Percentiles rank a stretch among this genome's conserved stretches.
phyloP scores from a whole-genome alignment of 495 filamentous ascomycete genomes.

The Penicillium herquei region DNA sequence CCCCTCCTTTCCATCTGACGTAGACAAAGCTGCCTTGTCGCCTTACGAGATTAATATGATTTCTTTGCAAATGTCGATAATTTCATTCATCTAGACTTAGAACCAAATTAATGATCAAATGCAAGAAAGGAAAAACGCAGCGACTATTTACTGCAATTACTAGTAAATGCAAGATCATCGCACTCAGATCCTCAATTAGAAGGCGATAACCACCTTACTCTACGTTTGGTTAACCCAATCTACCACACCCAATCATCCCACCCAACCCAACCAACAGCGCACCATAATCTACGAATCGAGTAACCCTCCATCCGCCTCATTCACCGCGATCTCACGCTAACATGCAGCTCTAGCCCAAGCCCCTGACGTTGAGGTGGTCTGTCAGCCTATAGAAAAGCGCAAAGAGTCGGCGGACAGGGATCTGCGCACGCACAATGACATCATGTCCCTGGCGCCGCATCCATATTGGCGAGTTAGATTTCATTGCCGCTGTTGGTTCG shows the following conservation, averaged over 20 bases:
- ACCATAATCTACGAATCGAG: neutral
- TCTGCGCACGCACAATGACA: neutral
- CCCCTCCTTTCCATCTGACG: too few relatives aligned
- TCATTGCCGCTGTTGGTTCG: constrained; percentile 3
- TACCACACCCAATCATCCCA: neutral
- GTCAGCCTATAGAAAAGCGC: neutral
- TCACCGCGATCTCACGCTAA: neutral
- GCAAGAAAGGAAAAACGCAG: too few relatives aligned
- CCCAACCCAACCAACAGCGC: neutral
- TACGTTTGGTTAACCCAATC: neutral
- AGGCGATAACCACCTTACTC: neutral
- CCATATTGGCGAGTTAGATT: neutral
- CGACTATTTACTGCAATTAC: too few relatives aligned
- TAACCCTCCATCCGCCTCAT: neutral
- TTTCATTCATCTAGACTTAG: too few relatives aligned
- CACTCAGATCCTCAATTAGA: neutral
- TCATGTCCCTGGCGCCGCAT: neutral
- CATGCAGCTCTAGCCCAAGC: neutral
- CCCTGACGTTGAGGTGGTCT: neutral
- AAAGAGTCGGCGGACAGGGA: neutral
- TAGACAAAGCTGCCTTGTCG: too few relatives aligned
- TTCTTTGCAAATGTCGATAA: too few relatives aligned
- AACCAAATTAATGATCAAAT: too few relatives aligned
- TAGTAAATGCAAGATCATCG: too few relatives aligned
- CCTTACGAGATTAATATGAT: too few relatives aligned